Evolutionary conservation across 345 rosid genomes (phyloP).

Genomic region (Arabidopsis suecica): DNA sequence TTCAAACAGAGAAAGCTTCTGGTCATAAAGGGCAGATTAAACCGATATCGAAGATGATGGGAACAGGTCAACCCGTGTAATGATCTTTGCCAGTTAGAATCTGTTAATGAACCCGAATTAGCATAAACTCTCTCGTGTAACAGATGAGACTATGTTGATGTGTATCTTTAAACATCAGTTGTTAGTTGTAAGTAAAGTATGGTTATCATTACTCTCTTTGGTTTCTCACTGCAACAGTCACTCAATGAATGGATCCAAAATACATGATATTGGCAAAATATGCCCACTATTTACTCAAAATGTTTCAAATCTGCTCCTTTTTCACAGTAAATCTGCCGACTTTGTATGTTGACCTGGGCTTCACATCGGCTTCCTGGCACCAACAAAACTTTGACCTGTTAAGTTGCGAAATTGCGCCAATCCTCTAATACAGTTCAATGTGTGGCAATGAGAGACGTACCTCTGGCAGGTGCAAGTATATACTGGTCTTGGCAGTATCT

Average conservation of each 20-base stretch:
- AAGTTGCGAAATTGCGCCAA: neutral
- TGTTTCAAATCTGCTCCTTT: neutral
- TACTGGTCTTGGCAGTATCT: conserved; percentile 36
- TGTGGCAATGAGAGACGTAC: conserved; percentile 5
- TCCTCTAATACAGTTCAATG: neutral
- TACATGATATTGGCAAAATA: neutral
- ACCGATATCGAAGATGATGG: neutral
- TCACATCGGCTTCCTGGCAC: conserved; percentile 77
- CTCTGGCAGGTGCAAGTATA: conserved; percentile 43
- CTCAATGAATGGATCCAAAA: neutral
- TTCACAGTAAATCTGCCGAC: neutral
- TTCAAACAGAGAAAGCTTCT: conserved; percentile 23
- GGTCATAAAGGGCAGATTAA: neutral
- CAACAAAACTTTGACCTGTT: neutral
- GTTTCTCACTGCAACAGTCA: neutral
- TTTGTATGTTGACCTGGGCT: conserved; percentile 57
- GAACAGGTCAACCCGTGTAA: neutral
- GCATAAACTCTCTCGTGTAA: no score
- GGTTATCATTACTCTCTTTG: conserved; percentile 4
- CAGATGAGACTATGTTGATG: no score
- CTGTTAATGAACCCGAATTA: no score
- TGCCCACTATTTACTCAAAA: neutral
- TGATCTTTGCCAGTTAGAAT: neutral
- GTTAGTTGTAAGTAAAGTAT: neutral
- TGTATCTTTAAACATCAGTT: neutral